phyloP scores from a whole-genome alignment of 2,329 filamentous ascomycete genomes.

The Colletotrichum falcatum region DNA sequence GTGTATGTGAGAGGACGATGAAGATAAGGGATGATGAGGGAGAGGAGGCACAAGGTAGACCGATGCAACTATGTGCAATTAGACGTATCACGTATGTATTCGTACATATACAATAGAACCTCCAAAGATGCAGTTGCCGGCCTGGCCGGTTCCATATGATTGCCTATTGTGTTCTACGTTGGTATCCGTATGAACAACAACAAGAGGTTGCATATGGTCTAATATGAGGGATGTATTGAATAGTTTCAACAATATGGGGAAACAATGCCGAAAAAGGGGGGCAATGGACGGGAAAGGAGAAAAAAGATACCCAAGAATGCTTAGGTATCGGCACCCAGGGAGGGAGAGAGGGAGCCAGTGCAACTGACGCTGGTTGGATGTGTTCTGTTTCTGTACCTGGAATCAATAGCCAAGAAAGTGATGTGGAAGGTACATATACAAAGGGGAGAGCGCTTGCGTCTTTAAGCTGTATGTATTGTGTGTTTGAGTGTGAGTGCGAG shows the following conservation, averaged over 20 bases:
- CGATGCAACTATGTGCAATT: constrained; percentile 28
- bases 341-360: neutral
- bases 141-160: constrained; percentile 16
- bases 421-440: constrained; percentile 35
- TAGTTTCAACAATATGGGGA: neutral
- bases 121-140: constrained; percentile 1
- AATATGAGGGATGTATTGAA: constrained; percentile 7
- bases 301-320: neutral
- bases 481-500: neutral
- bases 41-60: constrained; percentile 21
- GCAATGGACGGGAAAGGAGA: neutral
- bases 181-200: constrained; percentile 1
- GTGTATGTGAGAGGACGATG: neutral
- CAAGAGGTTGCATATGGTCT: constrained; percentile 5
- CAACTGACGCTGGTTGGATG: neutral
- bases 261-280: neutral
- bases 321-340: neutral
- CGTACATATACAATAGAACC: neutral
- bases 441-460: constrained; percentile 8
- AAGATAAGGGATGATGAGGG: neutral
- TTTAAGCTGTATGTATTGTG: neutral
- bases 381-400: constrained; percentile 17
- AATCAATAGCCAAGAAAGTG: constrained; percentile 7
- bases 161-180: constrained; percentile 11
- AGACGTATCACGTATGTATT: too few species aligned